Evolutionary conservation across 495 filamentous ascomycete genomes (phyloP), one percentile per base, ranked within the genome.

Genomic region (Penicillium crystallinum): DNA sequence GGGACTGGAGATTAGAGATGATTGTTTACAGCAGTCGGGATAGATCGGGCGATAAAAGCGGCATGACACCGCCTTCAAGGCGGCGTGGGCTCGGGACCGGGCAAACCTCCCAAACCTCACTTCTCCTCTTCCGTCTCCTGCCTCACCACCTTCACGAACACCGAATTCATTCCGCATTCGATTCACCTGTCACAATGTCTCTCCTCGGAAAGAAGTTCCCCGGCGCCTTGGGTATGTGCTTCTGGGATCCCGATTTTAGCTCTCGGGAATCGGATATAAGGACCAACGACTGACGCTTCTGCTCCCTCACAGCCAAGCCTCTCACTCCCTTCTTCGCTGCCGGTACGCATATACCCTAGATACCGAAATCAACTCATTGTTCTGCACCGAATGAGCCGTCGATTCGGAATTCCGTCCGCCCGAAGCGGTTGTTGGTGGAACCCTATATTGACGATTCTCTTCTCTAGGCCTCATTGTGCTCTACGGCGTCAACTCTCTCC

Each of bases 161-260:
- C 64, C 66, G 62, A 68, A 66, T 56, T 45, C 62, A 62, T 49
- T 56, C 55, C 54, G 49, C 69, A 70, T 62, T 65, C 61, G 54
- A 58, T 63, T 36, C 46, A 52, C 52, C 57, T 58, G 64, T 63
- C 77, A 85, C 66, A 55, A 90, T 91, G 89, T 80, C 82, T 76
- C 77, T 89, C 72, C 79, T 96, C 69, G 84, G 84, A 66, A 96
- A 95, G 83, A 96, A 96, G 81, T 97, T 91, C 78, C 88, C 87
- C 62, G 81, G 84, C 58, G 87, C 88, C 39, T 70, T 96, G 62
- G 80, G 92, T 96, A 86, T 56, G 91, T 85, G 63, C 59, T 68
- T 64, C 66, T 46, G 42, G 34, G 43, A 38, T 33, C 23, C 23
- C 31, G n/a, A 29, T 22, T 17, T 29, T 22, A 5, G 22, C 15